A percentile compares a stretch with the other conserved stretches of the same genome.
Conservation (phyloP, 2,329 filamentous ascomycete genomes). For the Phialophora expanda region DNA sequence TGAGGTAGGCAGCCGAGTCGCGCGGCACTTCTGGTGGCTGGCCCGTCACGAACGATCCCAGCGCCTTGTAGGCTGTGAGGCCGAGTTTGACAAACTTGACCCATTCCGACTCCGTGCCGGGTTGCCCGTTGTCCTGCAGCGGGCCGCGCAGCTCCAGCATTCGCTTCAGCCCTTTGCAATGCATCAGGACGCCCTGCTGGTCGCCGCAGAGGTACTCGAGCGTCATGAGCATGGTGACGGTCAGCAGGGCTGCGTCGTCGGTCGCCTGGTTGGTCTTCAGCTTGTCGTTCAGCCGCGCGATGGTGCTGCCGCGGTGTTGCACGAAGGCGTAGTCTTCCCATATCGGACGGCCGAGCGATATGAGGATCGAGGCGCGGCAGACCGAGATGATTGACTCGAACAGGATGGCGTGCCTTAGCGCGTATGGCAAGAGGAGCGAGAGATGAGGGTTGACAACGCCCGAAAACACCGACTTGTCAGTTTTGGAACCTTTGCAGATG, state of each 20-base stretch:
- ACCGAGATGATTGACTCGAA: slow-evolving; percentile 38
- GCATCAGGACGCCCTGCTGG: slow-evolving; percentile 32
- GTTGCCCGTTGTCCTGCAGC: slow-evolving; percentile 19
- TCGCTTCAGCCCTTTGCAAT: slow-evolving; percentile 33
- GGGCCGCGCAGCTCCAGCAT: slow-evolving; percentile 34
- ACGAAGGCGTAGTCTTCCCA: slow-evolving; percentile 36
- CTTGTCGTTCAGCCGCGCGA: slow-evolving; percentile 31
- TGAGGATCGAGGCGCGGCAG: slow-evolving; percentile 36
- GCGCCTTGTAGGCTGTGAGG: slow-evolving; percentile 31
- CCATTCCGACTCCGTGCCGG: slow-evolving; percentile 27
- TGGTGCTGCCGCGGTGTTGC: slow-evolving; percentile 35
- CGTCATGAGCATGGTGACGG: slow-evolving; percentile 37
- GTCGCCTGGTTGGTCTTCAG: slow-evolving; percentile 24
- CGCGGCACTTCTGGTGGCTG: slow-evolving; percentile 27
- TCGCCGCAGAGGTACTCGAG: slow-evolving; percentile 37
- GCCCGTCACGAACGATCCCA: slow-evolving; percentile 37
- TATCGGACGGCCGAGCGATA: slow-evolving; percentile 32
- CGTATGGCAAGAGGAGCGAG: slow-evolving; percentile 35
- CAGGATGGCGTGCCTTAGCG: slow-evolving; percentile 32
- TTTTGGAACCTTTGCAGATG: slow-evolving; percentile 28
- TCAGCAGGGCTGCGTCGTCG: slow-evolving; percentile 34
- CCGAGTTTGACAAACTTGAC: slow-evolving; percentile 35
- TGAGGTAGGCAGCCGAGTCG: slow-evolving; percentile 27
- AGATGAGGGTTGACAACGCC: slow-evolving; percentile 35
- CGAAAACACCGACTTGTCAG: slow-evolving; percentile 1